Evolutionary conservation across 1,139 yeast species (phyloP).

Genomic region (Meyerozyma smithsonii): DNA sequence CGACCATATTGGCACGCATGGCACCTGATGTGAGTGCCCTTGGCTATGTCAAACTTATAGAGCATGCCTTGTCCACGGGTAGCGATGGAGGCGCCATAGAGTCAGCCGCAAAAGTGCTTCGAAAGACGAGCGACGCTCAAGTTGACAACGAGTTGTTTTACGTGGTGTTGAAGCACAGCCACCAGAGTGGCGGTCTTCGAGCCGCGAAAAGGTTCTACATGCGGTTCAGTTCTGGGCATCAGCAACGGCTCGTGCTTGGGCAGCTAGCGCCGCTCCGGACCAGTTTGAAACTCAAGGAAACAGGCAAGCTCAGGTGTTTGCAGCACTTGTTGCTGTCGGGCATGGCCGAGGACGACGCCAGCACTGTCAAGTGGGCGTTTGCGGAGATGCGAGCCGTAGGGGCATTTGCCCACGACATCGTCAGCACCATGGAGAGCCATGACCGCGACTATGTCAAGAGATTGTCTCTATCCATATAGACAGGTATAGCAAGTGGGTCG

Average conservation of each 20-base stretch:
- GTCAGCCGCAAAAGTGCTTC: not conserved
- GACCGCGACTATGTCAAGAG: conserved; percentile 9
- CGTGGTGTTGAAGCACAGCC: not conserved
- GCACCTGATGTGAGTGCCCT: not conserved
- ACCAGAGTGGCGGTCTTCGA: not conserved
- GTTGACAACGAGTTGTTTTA: not conserved
- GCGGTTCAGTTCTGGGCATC: not conserved
- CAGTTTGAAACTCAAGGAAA: not conserved
- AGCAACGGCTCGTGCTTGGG: too few relatives aligned
- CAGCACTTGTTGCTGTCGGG: not conserved
- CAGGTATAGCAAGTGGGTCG: conserved; percentile 8
- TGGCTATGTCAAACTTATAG: not conserved
- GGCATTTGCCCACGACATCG: conserved; percentile 19
- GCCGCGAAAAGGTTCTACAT: not conserved
- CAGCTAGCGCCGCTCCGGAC: not conserved
- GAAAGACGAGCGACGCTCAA: not conserved
- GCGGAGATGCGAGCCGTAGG: conserved; percentile 31
- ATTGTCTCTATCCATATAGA: not conserved
- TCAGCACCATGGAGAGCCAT: conserved; percentile 7
- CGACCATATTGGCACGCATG: not conserved
- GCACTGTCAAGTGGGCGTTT: conserved; percentile 27
- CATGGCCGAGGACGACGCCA: conserved; percentile 18
- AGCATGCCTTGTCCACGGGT: not conserved
- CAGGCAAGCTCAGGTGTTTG: not conserved
- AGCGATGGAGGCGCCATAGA: not conserved